A percentile compares a stretch with the other conserved stretches of the same genome.
phyloP scores from a whole-genome alignment of 116 monocot species.

The Cymodocea nodosa region DNA sequence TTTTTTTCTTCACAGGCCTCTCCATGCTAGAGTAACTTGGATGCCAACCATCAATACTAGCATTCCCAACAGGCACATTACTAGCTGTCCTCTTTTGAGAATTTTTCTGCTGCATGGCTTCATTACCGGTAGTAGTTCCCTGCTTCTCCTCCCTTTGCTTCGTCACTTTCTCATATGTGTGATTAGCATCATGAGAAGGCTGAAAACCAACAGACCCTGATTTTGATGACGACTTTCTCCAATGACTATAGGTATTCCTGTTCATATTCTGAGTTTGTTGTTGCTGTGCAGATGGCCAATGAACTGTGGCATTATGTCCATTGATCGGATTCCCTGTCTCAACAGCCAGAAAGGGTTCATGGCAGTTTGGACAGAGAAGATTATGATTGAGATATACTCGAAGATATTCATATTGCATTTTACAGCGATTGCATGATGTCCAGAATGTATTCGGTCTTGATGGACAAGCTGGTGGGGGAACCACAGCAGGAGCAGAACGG shows the following conservation, averaged over 20 bases:
- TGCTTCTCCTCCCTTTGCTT: slow-evolving; percentile 30
- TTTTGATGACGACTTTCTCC: slow-evolving; percentile 5
- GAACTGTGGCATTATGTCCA: slow-evolving; percentile 14
- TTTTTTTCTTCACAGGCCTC: slow-evolving; percentile 35
- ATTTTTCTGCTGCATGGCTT: slow-evolving; percentile 19
- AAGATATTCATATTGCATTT: slow-evolving; percentile 92
- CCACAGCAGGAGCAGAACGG: slow-evolving; percentile 12
- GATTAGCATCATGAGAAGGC: slow-evolving; percentile 27
- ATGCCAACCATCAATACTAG: not conserved
- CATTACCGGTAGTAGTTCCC: slow-evolving; percentile 15
- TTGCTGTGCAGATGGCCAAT: slow-evolving; percentile 30
- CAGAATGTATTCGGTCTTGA: slow-evolving; percentile 48
- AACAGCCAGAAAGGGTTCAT: slow-evolving; percentile 60
- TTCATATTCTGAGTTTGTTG: slow-evolving; percentile 16
- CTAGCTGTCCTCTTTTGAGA: slow-evolving; percentile 9
- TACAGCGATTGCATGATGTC: slow-evolving; percentile 76
- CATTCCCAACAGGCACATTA: not conserved
- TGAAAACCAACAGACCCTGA: slow-evolving; percentile 15
- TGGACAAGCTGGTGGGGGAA: slow-evolving; percentile 11
- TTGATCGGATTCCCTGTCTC: slow-evolving; percentile 45
- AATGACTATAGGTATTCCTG: slow-evolving; percentile 14
- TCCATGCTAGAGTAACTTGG: slow-evolving; percentile 9
- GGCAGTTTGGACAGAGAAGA: slow-evolving; percentile 79
- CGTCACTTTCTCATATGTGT: slow-evolving; percentile 36
- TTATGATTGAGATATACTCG: slow-evolving; percentile 75